phyloP scores from a whole-genome alignment of 2,329 filamentous ascomycete species.

The Xylaria sp. region DNA sequence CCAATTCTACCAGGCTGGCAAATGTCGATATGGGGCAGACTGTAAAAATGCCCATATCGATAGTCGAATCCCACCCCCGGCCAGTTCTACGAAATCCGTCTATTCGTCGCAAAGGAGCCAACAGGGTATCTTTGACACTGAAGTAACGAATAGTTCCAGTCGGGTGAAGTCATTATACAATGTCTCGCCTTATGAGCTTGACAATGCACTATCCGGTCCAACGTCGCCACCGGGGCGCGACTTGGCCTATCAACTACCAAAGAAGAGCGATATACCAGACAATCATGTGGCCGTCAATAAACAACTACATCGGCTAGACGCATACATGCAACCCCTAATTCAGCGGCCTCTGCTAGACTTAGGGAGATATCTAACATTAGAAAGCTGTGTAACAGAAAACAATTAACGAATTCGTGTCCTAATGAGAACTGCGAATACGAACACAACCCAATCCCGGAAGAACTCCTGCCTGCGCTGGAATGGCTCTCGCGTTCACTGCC shows the following conservation, averaged over 20 bases:
- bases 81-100: conserved; percentile 17
- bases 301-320: conserved; percentile 47
- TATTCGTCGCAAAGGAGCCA: conserved; percentile 20
- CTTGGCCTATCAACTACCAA: conserved; percentile 38
- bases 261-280: conserved; percentile 44
- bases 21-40: conserved; percentile 47
- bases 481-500: conserved; percentile 47
- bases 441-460: conserved; percentile 44
- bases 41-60: conserved; percentile 47
- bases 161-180: conserved; percentile 19
- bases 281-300: conserved; percentile 47
- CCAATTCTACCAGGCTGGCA: conserved; percentile 45
- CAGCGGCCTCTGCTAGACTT: conserved; percentile 39
- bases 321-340: conserved; percentile 42
- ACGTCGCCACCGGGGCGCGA: conserved; percentile 13
- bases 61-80: conserved; percentile 11
- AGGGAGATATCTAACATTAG: conserved; percentile 40
- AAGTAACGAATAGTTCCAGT: conserved; percentile 20
- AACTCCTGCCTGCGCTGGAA: conserved; percentile 45
- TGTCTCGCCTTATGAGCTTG: conserved; percentile 15
- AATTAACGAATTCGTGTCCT: conserved; percentile 43
- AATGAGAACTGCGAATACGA: conserved; percentile 47
- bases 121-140: conserved; percentile 28
- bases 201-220: conserved; percentile 14
- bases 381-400: conserved; percentile 48